phyloP scores from a whole-genome alignment of 805 yeast species.

The Wickerhamiella occidentalis region DNA sequence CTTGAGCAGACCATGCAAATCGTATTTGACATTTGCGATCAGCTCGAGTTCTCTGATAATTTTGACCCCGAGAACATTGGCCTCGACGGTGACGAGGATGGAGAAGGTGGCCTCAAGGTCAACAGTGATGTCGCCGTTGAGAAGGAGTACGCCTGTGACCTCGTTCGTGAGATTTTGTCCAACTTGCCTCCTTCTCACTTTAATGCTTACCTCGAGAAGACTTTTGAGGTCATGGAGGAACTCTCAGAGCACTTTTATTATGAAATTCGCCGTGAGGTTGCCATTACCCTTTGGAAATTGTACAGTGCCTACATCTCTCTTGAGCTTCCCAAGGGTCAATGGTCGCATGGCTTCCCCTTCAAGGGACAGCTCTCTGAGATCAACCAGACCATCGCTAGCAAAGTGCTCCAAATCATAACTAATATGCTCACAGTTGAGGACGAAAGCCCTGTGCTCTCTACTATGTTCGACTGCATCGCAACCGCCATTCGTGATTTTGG shows the following conservation, averaged over 20 bases:
- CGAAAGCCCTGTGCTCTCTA: constrained; percentile 69
- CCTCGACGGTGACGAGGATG: constrained; percentile 39
- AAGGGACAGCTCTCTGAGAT: constrained; percentile 31
- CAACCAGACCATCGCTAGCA: constrained; percentile 44
- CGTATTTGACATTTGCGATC: constrained; percentile 69
- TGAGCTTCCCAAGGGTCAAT: constrained; percentile 15
- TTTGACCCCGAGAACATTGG: constrained; percentile 35
- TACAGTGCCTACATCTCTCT: constrained; percentile 46
- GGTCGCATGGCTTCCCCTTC: constrained; percentile 29
- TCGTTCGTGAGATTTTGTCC: constrained; percentile 66
- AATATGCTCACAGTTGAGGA: constrained; percentile 62
- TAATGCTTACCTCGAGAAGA: constrained; percentile 16
- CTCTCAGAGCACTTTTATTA: constrained; percentile 72
- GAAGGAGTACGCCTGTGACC: constrained; percentile 83
- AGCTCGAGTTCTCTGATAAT: constrained; percentile 55
- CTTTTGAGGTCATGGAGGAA: constrained; percentile 43
- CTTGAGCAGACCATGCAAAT: constrained; percentile 73
- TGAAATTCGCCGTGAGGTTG: constrained; percentile 81
- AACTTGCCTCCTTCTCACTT: constrained; percentile 53
- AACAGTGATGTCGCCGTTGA: constrained; percentile 93
- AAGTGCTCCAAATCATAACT: constrained; percentile 56
- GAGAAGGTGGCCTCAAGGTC: constrained; percentile 61
- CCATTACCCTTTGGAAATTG: constrained; percentile 72
- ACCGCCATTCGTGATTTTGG: constrained; percentile 63
- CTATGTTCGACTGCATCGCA: constrained; percentile 60